These are phyloP conservation scores for Saccharomyces pastorianus DNA, from an alignment of 1,139 yeast genomes.

Conservation along the genomic window DNA sequence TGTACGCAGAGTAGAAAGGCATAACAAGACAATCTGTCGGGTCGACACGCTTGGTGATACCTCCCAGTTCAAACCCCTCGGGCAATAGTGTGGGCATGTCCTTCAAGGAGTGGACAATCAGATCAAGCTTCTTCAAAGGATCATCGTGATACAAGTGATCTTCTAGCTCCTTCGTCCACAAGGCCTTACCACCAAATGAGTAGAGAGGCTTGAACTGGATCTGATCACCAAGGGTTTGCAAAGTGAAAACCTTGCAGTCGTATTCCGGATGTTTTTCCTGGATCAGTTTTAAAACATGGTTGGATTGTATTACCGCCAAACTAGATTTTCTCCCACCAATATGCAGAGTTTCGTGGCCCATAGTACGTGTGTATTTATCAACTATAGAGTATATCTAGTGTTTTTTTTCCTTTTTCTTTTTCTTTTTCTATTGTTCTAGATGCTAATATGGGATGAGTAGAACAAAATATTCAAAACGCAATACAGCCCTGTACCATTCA, in stretches of 20 bases:
- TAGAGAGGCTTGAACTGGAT: constrained; percentile 79
- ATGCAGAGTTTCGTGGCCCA: constrained; percentile 17
- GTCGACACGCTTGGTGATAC: constrained; percentile 77
- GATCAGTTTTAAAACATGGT: constrained; percentile 58
- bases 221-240: constrained; percentile 85
- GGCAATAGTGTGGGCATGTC: constrained; percentile 94
- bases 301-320: constrained; percentile 81
- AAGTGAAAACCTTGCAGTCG: constrained; percentile 65
- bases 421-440: background rate
- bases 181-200: constrained; percentile 89
- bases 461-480: background rate
- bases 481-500: constrained; percentile 1
- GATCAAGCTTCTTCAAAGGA: constrained; percentile 46
- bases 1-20: constrained; percentile 59
- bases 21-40: constrained; percentile 92
- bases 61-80: constrained; percentile 81
- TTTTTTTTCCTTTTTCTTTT: background rate
- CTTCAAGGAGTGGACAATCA: constrained; percentile 88
- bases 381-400: background rate
- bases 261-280: constrained; percentile 51
- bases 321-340: constrained; percentile 88
- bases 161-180: constrained; percentile 95
- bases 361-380: background rate
- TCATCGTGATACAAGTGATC: constrained; percentile 59
- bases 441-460: background rate